Percentiles rank a stretch among this genome's conserved stretches.
These are phyloP conservation scores for Chrysopogon serrulatus DNA, from an alignment of 176 grass and related monocot species.

Conservation along the genomic window DNA sequence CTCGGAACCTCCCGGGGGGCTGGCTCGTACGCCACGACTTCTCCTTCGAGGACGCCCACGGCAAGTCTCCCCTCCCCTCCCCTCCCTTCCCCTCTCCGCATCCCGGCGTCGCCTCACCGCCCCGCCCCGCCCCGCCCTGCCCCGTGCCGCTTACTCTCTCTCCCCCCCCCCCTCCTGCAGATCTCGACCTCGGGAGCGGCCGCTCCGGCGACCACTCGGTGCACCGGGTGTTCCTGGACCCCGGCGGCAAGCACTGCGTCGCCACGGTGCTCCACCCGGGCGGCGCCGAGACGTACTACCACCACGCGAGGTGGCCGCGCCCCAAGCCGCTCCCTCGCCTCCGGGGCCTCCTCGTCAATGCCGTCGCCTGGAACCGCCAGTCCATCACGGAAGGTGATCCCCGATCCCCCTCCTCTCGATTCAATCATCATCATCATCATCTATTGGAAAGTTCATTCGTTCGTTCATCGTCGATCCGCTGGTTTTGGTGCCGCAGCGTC, in stretches of 20 bases:
- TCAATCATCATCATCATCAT: background rate
- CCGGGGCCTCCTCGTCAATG: slow-evolving; percentile 72
- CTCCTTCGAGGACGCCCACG: slow-evolving; percentile 62
- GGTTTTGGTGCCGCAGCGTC: slow-evolving; percentile 50
- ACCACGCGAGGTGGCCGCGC: slow-evolving; percentile 84
- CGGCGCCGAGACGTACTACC: slow-evolving; percentile 81
- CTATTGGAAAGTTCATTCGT: background rate
- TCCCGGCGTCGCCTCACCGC: background rate
- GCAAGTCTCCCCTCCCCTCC: background rate
- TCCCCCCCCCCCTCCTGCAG: slow-evolving; percentile 7
- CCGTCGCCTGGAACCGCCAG: slow-evolving; percentile 88
- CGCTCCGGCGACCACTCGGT: slow-evolving; percentile 77
- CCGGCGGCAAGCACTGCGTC: slow-evolving; percentile 85
- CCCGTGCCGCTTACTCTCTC: too few species aligned
- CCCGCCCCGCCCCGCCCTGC: background rate
- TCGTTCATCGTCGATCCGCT: background rate
- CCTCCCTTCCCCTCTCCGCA: background rate
- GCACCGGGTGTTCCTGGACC: slow-evolving; percentile 93
- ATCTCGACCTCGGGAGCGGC: slow-evolving; percentile 76
- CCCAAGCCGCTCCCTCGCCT: slow-evolving; percentile 67
- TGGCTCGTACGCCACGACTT: slow-evolving; percentile 96
- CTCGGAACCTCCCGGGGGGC: slow-evolving; percentile 81
- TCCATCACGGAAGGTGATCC: slow-evolving; percentile 74
- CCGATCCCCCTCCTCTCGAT: background rate
- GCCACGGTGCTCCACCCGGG: slow-evolving; percentile 67